phyloP scores from a whole-genome alignment of 2,329 filamentous ascomycete species.

The Penicillium sp. region DNA sequence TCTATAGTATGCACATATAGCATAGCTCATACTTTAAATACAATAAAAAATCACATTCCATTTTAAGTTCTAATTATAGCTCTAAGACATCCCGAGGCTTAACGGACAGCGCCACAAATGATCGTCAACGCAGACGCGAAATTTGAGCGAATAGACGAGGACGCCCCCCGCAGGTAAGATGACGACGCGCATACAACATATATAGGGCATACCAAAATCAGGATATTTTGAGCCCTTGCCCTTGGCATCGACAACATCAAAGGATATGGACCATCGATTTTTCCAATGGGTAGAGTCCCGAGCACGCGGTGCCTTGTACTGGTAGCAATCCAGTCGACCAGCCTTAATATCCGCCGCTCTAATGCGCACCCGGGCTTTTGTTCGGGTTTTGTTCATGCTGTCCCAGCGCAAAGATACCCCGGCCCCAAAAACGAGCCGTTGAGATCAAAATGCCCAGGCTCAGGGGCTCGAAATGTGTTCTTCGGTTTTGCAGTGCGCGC shows the following conservation, averaged over 20 bases:
- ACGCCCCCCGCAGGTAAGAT: neutral
- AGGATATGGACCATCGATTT: neutral
- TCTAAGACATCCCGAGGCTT: neutral
- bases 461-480: neutral
- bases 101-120: constrained; percentile 1
- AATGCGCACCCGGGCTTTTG: neutral
- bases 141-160: neutral
- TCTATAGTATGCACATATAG: neutral
- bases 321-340: neutral
- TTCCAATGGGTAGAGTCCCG: neutral
- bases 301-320: neutral
- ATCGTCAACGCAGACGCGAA: neutral
- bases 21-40: neutral
- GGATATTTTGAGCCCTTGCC: neutral
- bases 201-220: neutral
- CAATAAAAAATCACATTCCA: neutral
- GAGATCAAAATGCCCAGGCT: neutral
- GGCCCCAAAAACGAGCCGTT: neutral
- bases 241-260: neutral
- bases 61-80: neutral
- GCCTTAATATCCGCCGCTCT: neutral
- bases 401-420: neutral
- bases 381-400: neutral
- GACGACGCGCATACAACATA: constrained; percentile 2
- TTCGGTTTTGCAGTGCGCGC: neutral